These are phyloP conservation scores for Perilla frutescens DNA, from an alignment of 257 asterid species.

Conservation along the genomic window DNA sequence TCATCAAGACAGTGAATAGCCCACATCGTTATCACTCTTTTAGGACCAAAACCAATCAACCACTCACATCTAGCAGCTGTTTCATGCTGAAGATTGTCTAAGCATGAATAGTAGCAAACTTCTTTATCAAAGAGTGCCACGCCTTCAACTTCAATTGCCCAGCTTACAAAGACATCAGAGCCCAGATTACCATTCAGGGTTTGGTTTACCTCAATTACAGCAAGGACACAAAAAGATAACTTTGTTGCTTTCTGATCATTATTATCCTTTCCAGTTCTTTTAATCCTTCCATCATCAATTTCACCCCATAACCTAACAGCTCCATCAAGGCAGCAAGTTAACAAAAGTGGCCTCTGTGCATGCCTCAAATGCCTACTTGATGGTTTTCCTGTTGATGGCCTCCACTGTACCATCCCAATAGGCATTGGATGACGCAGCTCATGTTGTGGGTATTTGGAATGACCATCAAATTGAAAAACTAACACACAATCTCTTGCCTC, in stretches of 20 bases:
- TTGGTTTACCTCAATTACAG: constrained; percentile 85
- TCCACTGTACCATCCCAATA: constrained; percentile 89
- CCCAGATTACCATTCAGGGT: constrained; percentile 69
- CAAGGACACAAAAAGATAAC: constrained; percentile 68
- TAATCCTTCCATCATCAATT: constrained; percentile 78
- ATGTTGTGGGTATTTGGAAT: constrained; percentile 49
- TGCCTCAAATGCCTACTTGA: constrained; percentile 52
- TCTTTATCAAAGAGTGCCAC: constrained; percentile 49
- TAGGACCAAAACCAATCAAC: constrained; percentile 87
- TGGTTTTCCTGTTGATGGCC: constrained; percentile 74
- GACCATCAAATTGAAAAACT: constrained; percentile 60
- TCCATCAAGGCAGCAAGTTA: constrained; percentile 91
- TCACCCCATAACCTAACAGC: constrained; percentile 94
- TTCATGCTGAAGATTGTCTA: constrained; percentile 57
- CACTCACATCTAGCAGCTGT: constrained; percentile 86
- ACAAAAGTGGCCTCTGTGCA: constrained; percentile 63
- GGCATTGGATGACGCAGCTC: constrained; percentile 83
- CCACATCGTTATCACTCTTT: constrained; percentile 66
- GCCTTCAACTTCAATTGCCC: constrained; percentile 81
- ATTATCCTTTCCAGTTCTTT: constrained; percentile 66
- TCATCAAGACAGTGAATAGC: constrained; percentile 94
- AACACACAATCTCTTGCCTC: constrained; percentile 61
- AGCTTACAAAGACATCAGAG: constrained; percentile 65
- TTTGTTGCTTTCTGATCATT: constrained; percentile 57
- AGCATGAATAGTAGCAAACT: constrained; percentile 52